Conservation (phyloP, 768 basidiomycete species). For the Boletus patriciae region DNA sequence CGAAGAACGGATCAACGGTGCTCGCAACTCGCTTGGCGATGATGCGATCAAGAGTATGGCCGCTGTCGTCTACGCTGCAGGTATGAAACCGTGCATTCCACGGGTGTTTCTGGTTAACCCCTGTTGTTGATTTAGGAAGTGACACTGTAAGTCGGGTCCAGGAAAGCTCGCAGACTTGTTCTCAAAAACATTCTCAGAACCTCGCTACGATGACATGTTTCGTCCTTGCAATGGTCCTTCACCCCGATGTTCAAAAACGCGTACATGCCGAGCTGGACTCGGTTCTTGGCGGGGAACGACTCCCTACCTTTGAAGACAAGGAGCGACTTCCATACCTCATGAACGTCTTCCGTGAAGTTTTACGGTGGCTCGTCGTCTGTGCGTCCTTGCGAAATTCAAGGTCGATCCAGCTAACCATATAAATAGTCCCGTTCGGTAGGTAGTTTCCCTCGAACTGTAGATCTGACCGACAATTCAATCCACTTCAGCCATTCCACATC, state of each 20-base stretch:
- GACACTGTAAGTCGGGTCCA: background rate
- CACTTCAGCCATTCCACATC: conserved; percentile 1
- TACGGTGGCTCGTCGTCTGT: conserved; percentile 7
- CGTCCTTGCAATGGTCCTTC: conserved; percentile 2
- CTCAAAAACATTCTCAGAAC: background rate
- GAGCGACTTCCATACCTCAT: conserved; percentile 2
- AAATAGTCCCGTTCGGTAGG: conserved; percentile 6
- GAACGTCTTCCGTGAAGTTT: conserved; percentile 4
- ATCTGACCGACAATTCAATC: background rate
- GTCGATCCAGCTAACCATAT: background rate
- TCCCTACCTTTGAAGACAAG: conserved; percentile 6
- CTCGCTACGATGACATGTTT: conserved; percentile 5
- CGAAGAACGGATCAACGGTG: conserved; percentile 1
- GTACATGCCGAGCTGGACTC: background rate
- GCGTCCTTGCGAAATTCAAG: background rate
- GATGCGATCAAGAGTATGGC: conserved; percentile 7
- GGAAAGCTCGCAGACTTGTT: too few relatives aligned
- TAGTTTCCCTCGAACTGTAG: background rate
- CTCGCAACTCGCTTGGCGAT: background rate
- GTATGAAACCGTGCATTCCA: background rate
- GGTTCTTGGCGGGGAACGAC: background rate
- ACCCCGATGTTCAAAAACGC: background rate
- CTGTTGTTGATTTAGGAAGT: background rate
- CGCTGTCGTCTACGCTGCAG: conserved; percentile 5
- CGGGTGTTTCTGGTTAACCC: background rate